A percentile compares a stretch with the other conserved stretches of the same genome.
Evolutionary conservation across 2,329 filamentous ascomycete genomes (phyloP).

Genomic region (Penicillium janthinellum): DNA sequence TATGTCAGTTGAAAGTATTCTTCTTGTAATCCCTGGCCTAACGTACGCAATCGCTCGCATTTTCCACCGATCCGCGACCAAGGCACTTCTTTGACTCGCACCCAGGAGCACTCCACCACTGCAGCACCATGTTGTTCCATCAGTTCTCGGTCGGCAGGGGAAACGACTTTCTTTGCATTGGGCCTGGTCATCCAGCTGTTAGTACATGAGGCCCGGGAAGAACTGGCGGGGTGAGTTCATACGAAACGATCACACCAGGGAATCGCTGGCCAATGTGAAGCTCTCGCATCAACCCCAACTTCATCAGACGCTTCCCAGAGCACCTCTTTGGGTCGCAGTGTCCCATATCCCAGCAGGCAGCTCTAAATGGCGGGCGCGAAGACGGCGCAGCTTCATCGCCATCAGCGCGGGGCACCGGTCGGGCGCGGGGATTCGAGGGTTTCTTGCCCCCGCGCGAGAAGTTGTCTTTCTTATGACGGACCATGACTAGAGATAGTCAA

Average conservation of each 20-base stretch:
- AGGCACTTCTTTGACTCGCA: constrained; percentile 84
- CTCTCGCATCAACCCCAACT: constrained; percentile 88
- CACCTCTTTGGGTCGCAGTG: constrained; percentile 98
- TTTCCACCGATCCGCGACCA: constrained; percentile 91
- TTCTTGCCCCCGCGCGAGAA: constrained; percentile 73
- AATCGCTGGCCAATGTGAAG: constrained; percentile 90
- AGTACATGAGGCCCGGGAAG: neutral
- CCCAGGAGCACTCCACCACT: constrained; percentile 97
- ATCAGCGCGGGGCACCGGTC: constrained; percentile 49
- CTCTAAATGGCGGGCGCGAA: constrained; percentile 68
- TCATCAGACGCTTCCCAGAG: constrained; percentile 92
- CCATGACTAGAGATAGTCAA: constrained; percentile 59
- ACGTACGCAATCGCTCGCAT: constrained; percentile 72
- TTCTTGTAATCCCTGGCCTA: neutral
- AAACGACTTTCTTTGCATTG: constrained; percentile 84
- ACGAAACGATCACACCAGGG: constrained; percentile 86
- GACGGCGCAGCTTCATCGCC: constrained; percentile 40
- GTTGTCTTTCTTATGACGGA: constrained; percentile 93
- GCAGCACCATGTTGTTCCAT: constrained; percentile 89
- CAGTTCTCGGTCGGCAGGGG: constrained; percentile 76
- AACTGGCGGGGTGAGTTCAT: constrained; percentile 26
- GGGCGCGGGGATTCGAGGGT: constrained; percentile 61
- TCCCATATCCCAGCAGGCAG: constrained; percentile 95
- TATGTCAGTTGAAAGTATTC: constrained; percentile 1
- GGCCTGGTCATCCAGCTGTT: constrained; percentile 51